Base-by-base conservation (phyloP, 2,329 filamentous ascomycete species). In the Sphaerulina vaccinii region DNA sequence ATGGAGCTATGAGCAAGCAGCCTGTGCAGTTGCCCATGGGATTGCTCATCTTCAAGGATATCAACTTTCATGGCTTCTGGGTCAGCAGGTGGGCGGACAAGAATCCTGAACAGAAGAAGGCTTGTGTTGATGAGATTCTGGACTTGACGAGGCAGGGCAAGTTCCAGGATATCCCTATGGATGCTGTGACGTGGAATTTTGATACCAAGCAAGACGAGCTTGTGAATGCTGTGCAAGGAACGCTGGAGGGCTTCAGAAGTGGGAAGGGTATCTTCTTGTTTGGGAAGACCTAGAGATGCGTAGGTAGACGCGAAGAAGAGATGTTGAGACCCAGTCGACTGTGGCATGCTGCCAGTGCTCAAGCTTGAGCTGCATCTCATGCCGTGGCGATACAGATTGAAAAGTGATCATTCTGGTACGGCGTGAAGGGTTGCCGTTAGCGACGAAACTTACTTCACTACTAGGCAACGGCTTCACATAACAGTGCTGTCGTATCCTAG, bases 221-320 rank as follows among this genome's bases (percentile, higher is more conserved):
- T 50, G 81, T 81, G 51, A 78, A 82, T 35, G 88, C 88, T 3
- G 88, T 95, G 2, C 87, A 91, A 68, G 87, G 87, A 8, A 93
- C 91, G 1, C 74, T 97, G 38, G 79, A 86, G 50, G 93, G 92
- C 0, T 97, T 88, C 69, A 82, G 90, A 65, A 81, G 83, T 59
- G 92, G 91, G 9, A 99, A 99, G 76, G 87, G 90, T 0, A 81
- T 99, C 2, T 93, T 97, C 69, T 81, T 92, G 4, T 97, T 93
- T 71, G 80, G 80, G 19, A 75, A 77, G 55, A 76, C 72, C 29
- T 76, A 53, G 57, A 36, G 5, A 29, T 39, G 36, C 24, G 27
- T 2, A 36, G 11, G 35, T 38, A 38, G 35, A 38, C 8, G 15
- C 35, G 5, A 38, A 21, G 8, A 19, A 21, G 35, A 1, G 22